Conservation (phyloP, 2,329 filamentous ascomycete genomes). For the Escovopsis sp. region DNA sequence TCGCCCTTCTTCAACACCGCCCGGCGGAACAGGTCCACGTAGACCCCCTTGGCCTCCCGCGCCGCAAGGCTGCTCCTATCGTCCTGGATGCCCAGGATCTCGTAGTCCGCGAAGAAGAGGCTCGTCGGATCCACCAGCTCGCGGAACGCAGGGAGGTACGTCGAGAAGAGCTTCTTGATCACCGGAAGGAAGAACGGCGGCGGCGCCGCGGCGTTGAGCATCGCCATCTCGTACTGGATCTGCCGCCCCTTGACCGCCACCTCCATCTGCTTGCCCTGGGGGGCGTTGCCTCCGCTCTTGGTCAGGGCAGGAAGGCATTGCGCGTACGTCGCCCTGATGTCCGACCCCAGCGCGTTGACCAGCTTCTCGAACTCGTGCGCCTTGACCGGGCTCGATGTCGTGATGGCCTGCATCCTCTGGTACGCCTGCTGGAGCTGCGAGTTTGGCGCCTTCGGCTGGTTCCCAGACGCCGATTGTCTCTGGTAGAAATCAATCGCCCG, state of each 20-base stretch:
- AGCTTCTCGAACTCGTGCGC: constrained; percentile 49
- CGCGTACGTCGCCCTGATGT: constrained; percentile 38
- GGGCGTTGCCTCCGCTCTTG: constrained; percentile 31
- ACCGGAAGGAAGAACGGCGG: constrained; percentile 36
- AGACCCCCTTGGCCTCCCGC: constrained; percentile 21
- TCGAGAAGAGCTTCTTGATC: constrained; percentile 50
- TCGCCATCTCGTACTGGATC: constrained; percentile 33
- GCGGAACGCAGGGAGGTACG: constrained; percentile 43
- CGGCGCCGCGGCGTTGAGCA: constrained; percentile 35
- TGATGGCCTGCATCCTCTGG: constrained; percentile 36
- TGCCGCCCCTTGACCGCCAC: constrained; percentile 30
- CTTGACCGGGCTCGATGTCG: constrained; percentile 38
- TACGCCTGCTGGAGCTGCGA: constrained; percentile 43
- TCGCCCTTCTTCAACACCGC: constrained; percentile 29
- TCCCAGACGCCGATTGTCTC: constrained; percentile 25
- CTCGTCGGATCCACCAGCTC: constrained; percentile 47
- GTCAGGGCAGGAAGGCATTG: constrained; percentile 29
- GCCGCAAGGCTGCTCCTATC: constrained; percentile 33
- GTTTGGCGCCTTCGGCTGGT: constrained; percentile 28
- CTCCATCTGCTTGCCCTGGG: constrained; percentile 29
- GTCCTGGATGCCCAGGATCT: constrained; percentile 51
- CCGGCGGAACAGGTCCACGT: constrained; percentile 45
- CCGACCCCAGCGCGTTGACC: constrained; percentile 31
- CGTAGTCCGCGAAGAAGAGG: constrained; percentile 60
- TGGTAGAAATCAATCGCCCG: constrained; percentile 38